Base-by-base conservation (phyloP, 2,329 filamentous ascomycete species). In the Phaeosphaeriaceae sp. region DNA sequence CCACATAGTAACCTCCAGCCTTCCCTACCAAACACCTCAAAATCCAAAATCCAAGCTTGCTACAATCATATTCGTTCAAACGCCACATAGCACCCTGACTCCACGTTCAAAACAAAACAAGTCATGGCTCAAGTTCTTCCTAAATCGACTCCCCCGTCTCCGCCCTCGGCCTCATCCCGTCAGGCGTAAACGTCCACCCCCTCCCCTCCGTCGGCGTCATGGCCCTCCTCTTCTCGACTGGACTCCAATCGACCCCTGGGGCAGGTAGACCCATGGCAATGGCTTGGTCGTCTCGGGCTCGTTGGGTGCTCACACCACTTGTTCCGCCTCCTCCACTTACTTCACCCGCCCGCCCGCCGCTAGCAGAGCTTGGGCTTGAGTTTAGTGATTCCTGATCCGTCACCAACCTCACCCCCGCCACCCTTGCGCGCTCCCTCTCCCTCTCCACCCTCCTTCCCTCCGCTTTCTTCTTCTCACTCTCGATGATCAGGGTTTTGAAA, bases 401-500 rank as follows among this genome's bases (percentile, higher is more conserved):
- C 4, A 78, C 75, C 25, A 78, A 48, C 36, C 76, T 66, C 33
- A 78, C 75, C 1, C 76, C 77, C 1, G 69, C 75, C 7, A 60
- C 68, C 6, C 75, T 56, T 58, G 75, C 72, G 45, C 70, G 59
- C 54, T 75, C 71, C 36, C 70, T 57, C 54, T 76, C 73, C 21
- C 63, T 61, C 49, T 68, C 65, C 46, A 72, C 67, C 51, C 74
- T 70, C 58, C 70, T 70, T 1, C 71, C 80, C 58, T 82, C 81
- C 0, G 79, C 77, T 62, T 84, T 85, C 67, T 86, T 81, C 73
- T 87, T 86, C 72, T 90, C 89, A 19, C 88, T 85, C 68, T 95
- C 91, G 0, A 84, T 84, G 4, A 95, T 88, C 53, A 96, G 78
- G 15, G 87, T 87, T 78, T 91, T 92, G 61, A 95, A 88, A 73